Conservation (phyloP, 2,329 filamentous ascomycete species). For the Aspergillus flavus region DNA sequence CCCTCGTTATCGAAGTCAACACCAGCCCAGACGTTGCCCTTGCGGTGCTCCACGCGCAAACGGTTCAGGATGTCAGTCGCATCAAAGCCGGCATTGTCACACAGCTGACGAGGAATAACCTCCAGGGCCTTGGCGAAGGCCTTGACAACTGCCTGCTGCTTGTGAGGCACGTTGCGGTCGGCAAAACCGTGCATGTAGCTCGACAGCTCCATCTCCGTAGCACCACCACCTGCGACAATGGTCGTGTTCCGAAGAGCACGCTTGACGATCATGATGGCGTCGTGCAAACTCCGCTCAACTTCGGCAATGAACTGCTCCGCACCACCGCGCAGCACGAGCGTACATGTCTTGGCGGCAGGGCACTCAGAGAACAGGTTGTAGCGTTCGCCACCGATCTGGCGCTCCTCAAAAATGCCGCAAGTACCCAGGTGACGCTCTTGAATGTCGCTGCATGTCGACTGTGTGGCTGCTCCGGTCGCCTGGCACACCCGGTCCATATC, state of each 20-base stretch:
- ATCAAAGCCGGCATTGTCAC: slow-evolving; percentile 98
- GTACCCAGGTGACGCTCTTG: slow-evolving; percentile 84
- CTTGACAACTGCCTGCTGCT: slow-evolving; percentile 98
- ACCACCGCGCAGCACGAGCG: slow-evolving; percentile 88
- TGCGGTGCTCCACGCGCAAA: slow-evolving; percentile 92
- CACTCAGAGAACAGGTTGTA: slow-evolving; percentile 99
- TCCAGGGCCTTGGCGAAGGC: slow-evolving; percentile 96
- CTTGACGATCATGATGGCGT: slow-evolving; percentile 99
- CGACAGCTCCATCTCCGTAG: slow-evolving; percentile 94
- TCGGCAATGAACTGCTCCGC: slow-evolving; percentile 99
- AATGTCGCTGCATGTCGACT: slow-evolving; percentile 97
- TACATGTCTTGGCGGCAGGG: slow-evolving; percentile 94
- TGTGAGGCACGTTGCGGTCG: slow-evolving; percentile 88
- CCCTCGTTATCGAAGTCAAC: slow-evolving; percentile 94
- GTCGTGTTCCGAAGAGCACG: slow-evolving; percentile 91
- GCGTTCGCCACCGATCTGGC: slow-evolving; percentile 93
- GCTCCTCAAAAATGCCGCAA: slow-evolving; percentile 89
- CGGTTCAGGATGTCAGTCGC: slow-evolving; percentile 97
- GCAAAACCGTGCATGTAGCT: slow-evolving; percentile 91
- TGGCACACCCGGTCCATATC: slow-evolving; percentile 96
- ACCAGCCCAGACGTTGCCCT: slow-evolving; percentile 90
- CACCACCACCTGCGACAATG: slow-evolving; percentile 94
- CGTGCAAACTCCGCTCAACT: slow-evolving; percentile 95
- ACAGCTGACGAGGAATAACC: slow-evolving; percentile 93
- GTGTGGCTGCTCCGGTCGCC: slow-evolving; percentile 86